A percentile compares a stretch with the other conserved stretches of the same genome.
These are phyloP conservation scores for Hondaea fermentalgiana DNA, from an alignment of 108 stramenopile species.

Conservation along the genomic window DNA sequence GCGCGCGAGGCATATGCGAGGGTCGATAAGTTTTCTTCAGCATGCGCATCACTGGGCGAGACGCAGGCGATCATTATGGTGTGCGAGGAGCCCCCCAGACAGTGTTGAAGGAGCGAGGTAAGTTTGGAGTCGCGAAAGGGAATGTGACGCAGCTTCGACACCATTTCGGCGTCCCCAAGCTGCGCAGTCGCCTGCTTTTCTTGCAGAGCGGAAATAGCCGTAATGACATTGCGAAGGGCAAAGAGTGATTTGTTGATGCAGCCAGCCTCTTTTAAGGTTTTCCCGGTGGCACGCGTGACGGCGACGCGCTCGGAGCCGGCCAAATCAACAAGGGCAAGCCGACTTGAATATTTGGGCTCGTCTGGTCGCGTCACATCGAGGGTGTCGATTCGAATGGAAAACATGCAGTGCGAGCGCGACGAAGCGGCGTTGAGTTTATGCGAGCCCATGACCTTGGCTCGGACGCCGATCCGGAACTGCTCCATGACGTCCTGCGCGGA, in stretches of 20 bases:
- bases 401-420: constrained; percentile 49
- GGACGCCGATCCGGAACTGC: constrained; percentile 44
- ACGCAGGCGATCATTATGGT: constrained; percentile 51
- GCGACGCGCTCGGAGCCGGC: constrained; percentile 18
- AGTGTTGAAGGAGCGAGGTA: constrained; percentile 42
- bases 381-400: constrained; percentile 51
- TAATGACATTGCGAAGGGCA: not conserved
- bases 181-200: not conserved
- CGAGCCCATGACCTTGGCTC: constrained; percentile 42
- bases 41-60: constrained; percentile 30
- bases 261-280: constrained; percentile 7
- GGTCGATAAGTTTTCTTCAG: constrained; percentile 42
- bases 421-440: constrained; percentile 59
- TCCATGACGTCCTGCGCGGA: constrained; percentile 29
- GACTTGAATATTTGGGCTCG: not conserved
- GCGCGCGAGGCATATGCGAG: constrained; percentile 45
- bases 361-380: constrained; percentile 37
- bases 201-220: not conserved
- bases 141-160: not conserved
- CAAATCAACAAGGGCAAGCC: constrained; percentile 10
- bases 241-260: constrained; percentile 13
- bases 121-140: constrained; percentile 51
- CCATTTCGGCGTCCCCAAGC: not conserved
- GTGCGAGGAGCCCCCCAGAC: constrained; percentile 38
- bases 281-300: not conserved